Base-by-base conservation (phyloP, 139 green algal genomes). In the Penium margaritaceum region DNA sequence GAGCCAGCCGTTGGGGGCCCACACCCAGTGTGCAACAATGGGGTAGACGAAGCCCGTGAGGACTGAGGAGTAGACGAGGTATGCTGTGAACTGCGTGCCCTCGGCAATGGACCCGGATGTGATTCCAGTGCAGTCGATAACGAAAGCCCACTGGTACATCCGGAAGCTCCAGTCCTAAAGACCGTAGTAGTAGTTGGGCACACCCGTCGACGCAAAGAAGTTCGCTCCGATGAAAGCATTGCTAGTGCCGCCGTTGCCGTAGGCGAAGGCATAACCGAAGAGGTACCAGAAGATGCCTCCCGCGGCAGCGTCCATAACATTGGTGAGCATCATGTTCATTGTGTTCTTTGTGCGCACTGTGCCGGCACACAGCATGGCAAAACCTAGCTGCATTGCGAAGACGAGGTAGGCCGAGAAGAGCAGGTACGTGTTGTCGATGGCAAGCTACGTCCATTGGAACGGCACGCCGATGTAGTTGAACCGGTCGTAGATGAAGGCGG, bases 311-410 rank as follows among this genome's bases (percentile, higher is more conserved):
- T 95, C 90, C 65, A 95, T 67, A 0, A 95, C 83, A 36, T 90
- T 94, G 77, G 89, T 87, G n/a, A 95, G 85, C 47, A 95, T 78
- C 69, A 95, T 95, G 84, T 95, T 95, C 84, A 90, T 89, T 15
- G 86, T 89, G 85, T 95, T 95, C 83, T 95, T 95, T 39, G 82
- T 83, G 37, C 90, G 83, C 60, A 95, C 90, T 24, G 88, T 88
- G 36, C 90, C 90, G 32, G 87, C 88, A 79, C 88, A 93, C 1
- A 95, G 82, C 89, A 95, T 92, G n/a, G 89, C 89, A 62, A 95
- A 94, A n/a, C 90, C 90, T 29, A 82, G 86, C 70, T 93, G 88
- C 89, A 95, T 95, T 63, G 89, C 67, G 81, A 95, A 95, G 15
- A 95, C 89, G 1, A 95, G 76, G 19, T 85, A 90, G 37, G 78